Conservation (phyloP, 345 rosid species). For the Cardamine resedifolia region DNA sequence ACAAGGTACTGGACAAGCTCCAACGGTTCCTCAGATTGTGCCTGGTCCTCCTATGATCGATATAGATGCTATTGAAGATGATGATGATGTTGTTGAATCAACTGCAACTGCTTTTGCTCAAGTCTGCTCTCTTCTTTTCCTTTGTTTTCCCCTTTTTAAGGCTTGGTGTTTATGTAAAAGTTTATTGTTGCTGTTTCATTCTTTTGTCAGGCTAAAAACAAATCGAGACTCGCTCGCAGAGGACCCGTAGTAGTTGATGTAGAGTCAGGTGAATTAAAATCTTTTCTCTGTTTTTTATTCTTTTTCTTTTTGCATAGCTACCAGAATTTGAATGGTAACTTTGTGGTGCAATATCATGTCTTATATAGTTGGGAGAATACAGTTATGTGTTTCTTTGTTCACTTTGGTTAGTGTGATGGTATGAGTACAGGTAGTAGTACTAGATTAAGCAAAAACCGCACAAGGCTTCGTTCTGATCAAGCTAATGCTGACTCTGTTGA, state of each 20-base stretch:
- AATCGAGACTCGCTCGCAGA: constrained; percentile 52
- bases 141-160: not conserved
- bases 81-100: constrained; percentile 77
- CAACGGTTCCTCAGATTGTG: constrained; percentile 15
- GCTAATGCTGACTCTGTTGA: constrained; percentile 14
- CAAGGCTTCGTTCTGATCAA: constrained; percentile 23
- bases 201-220: constrained; percentile 67
- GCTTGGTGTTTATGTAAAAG: constrained; percentile 8
- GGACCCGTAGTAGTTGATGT: constrained; percentile 53
- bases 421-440: constrained; percentile 17
- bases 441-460: not conserved
- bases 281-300: not conserved
- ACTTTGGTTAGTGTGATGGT: constrained; percentile 23
- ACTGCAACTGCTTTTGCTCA: constrained; percentile 76
- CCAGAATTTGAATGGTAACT: not conserved
- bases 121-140: constrained; percentile 40
- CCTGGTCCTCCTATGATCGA: constrained; percentile 33
- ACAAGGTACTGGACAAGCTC: constrained; percentile 23
- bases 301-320: not conserved
- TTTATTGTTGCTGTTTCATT: constrained; percentile 13
- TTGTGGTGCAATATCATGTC: not conserved
- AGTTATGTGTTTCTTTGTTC: not conserved
- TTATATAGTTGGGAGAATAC: not conserved
- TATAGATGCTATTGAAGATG: constrained; percentile 73
- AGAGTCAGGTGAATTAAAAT: constrained; percentile 58